Evolutionary conservation across 495 filamentous ascomycete species (phyloP), one percentile per base, ranked within the genome.

Genomic region (Penicillium arizonense): DNA sequence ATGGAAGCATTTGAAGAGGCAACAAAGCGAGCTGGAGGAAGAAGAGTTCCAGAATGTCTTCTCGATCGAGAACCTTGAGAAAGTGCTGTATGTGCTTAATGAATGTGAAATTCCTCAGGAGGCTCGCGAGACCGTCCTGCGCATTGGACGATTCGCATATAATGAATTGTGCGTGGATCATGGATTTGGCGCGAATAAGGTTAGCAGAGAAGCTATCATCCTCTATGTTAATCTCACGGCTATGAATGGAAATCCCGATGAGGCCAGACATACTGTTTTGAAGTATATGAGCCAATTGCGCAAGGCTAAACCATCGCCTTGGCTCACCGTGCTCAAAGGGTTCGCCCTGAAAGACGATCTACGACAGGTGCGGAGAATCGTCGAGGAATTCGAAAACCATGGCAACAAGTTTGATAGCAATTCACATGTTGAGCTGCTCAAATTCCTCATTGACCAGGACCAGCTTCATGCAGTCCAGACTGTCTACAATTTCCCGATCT

Each of bases 241-340:
- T 11, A 68, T 76, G 32, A 83, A 83, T 53, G 85, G 83, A 4
- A 75, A 76, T 23, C 74, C 87, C 0, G 61, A 76, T 13, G 82
- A 86, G 60, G 87, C 87, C 3, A 74, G 72, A 16, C 70, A 78
- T 30, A 55, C 75, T 2, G 58, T 86, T 0, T 57, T 78, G 47
- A 63, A 79, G 36, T 77, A 78, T 44, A 74, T 71, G 63, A 38
- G 50, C 40, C 68, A 63, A 23, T 52, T 73, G 36, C 63, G 63
- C 28, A 59, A 63, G 16, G 47, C 55, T 11, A 67, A 57, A 14
- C 65, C 64, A 20, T 67, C 71, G 8, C 71, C 79, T n/a, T 91
- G 87, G 83, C 68, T 76, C 3, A 61, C 67, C 11, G 72, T 91
- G 5, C 57, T 94, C 32, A 70, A 72, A 28, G 90, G 90, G 2